phyloP scores from a whole-genome alignment of 2,329 filamentous ascomycete species.

The Aspergillus pseudoglaucus region DNA sequence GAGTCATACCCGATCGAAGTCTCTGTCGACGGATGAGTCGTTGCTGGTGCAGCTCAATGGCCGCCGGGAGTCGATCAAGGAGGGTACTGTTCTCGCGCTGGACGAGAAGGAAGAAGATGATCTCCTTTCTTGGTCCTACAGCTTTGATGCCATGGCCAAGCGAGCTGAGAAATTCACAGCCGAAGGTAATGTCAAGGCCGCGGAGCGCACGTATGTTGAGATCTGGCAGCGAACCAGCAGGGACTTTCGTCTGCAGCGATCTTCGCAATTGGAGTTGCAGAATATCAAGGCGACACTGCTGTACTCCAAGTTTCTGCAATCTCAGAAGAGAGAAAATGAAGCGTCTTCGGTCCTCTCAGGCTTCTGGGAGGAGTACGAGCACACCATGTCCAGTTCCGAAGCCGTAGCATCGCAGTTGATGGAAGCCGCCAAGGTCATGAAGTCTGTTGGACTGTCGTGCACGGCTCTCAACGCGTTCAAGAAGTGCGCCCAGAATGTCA shows the following conservation, averaged over 20 bases:
- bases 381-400: constrained; percentile 36
- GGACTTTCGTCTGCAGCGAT: constrained; percentile 38
- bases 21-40: constrained; percentile 16
- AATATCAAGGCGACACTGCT: constrained; percentile 43
- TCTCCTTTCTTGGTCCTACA: constrained; percentile 25
- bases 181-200: constrained; percentile 27
- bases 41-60: constrained; percentile 25
- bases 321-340: constrained; percentile 40
- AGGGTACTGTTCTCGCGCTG: constrained; percentile 22
- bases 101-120: constrained; percentile 38
- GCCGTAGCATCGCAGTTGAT: constrained; percentile 30
- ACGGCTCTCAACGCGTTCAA: constrained; percentile 46
- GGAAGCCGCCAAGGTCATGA: constrained; percentile 42
- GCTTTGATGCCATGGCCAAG: constrained; percentile 30
- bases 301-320: constrained; percentile 44
- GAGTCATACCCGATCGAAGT: constrained; percentile 10
- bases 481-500: constrained; percentile 29
- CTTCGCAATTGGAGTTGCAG: constrained; percentile 42
- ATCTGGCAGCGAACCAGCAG: constrained; percentile 48
- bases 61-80: constrained; percentile 10
- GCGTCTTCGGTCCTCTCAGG: constrained; percentile 41
- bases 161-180: constrained; percentile 34
- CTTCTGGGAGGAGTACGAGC: constrained; percentile 46
- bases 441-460: constrained; percentile 38
- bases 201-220: constrained; percentile 45